Conservation (phyloP, 106 monocot species). For the Acorus calamus region DNA sequence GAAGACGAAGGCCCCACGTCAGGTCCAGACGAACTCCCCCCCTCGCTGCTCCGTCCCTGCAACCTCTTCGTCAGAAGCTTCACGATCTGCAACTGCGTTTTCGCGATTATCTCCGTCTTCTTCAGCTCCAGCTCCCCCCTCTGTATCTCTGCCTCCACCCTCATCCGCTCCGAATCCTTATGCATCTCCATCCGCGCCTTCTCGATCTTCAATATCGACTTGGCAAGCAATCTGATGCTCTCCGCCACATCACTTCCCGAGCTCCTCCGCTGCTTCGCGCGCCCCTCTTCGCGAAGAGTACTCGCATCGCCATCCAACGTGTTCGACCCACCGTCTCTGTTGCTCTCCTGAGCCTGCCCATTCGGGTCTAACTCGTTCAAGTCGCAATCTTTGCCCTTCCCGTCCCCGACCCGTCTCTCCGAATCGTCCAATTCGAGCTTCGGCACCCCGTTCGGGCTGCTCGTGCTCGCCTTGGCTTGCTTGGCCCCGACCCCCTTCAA, state of each 20-base stretch:
- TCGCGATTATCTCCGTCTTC: constrained; percentile 59
- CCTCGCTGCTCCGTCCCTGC: constrained; percentile 7
- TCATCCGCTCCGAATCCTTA: constrained; percentile 52
- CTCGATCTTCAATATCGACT: constrained; percentile 56
- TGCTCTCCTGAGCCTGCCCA: constrained; percentile 12
- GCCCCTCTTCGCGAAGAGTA: neutral
- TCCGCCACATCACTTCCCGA: constrained; percentile 27
- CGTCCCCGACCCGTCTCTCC: no score
- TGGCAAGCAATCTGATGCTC: constrained; percentile 50
- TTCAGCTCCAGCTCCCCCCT: constrained; percentile 64
- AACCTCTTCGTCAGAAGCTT: constrained; percentile 37
- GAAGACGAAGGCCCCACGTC: no score
- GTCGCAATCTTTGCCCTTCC: no score
- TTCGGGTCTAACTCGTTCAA: constrained; percentile 9
- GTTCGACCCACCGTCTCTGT: constrained; percentile 32
- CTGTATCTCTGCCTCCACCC: constrained; percentile 52
- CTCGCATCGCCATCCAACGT: constrained; percentile 17
- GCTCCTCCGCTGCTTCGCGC: constrained; percentile 23
- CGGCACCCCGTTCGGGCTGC: no score
- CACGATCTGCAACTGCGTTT: constrained; percentile 66
- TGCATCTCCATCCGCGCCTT: constrained; percentile 55
- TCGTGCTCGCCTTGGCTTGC: constrained; percentile 2
- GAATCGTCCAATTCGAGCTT: no score
- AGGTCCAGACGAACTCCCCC: constrained; percentile 4
- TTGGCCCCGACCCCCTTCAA: constrained; percentile 29